Evolutionary conservation across 441 rosid species (phyloP), one percentile per base, ranked within the genome.

Genomic region (Iberis amara): DNA sequence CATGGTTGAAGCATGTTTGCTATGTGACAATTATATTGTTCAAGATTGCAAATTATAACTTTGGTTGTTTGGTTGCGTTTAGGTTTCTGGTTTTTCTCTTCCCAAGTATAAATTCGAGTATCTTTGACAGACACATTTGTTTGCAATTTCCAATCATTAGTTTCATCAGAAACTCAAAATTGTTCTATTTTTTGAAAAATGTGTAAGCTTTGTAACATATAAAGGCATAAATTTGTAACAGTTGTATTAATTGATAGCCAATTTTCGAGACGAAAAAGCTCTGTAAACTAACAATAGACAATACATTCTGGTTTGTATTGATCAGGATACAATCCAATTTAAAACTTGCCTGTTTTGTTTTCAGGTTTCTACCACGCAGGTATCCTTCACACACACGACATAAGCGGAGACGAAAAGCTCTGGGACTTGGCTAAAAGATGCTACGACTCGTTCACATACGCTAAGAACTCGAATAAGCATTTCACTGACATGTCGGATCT

Each of bases 321-420:
- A 18, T 18, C 21, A 18, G 21, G 3, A 18, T 18, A 18, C 3
- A 18, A 18, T 18, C 2, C 21, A 18, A 18, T 3, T 18, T 18
- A 18, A 18, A 1, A 18, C 21, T 18, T 36, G 32, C 4, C 6
- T 28, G 1, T 37, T 35, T 3, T 36, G 33, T 39, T 5, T 52
- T 26, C 64, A 86, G 97, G 97, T 30, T 89, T 86, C 65, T 89
- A 89, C 65, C 97, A 86, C 61, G 68, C 94, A 1, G 97, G 83
- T 1, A 80, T 82, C 21, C 49, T 79, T 45, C 86, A 84, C 66
- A 72, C 94, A 11, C 91, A 86, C 35, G 94, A 80, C 45, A 13
- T 84, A 39, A 57, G 47, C 6, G 82, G 76, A 33, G 57, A 52
- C 0, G 97, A 82, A n/a, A 58, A 61, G 10, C 57, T 86, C 0